phyloP scores from a whole-genome alignment of 768 basidiomycete genomes.

The Stropharia rugosoannulata region DNA sequence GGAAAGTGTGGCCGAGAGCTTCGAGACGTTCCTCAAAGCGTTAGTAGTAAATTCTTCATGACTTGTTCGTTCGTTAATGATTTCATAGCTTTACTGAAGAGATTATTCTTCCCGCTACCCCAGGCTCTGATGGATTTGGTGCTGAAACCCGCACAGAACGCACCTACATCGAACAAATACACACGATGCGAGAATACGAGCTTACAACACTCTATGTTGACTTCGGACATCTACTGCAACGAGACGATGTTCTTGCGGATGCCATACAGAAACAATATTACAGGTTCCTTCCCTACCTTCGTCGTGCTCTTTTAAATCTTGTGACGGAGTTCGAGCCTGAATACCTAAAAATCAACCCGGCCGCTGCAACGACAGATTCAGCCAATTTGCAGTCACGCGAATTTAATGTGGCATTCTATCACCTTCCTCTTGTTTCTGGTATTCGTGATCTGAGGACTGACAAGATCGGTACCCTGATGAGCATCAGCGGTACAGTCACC shows the following conservation, averaged over 20 bases:
- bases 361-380: conserved; percentile 83
- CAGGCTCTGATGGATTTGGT: conserved; percentile 67
- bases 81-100: conserved; percentile 76
- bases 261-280: conserved; percentile 96
- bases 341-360: conserved; percentile 93
- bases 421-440: conserved; percentile 89
- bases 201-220: conserved; percentile 97
- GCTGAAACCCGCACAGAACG: conserved; percentile 58
- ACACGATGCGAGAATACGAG: conserved; percentile 92
- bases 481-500: conserved; percentile 96
- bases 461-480: conserved; percentile 91
- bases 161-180: conserved; percentile 90
- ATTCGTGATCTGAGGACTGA: conserved; percentile 93
- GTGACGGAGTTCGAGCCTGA: conserved; percentile 89
- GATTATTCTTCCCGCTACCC: conserved; percentile 76
- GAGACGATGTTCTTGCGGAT: conserved; percentile 90
- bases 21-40: conserved; percentile 91
- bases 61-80: conserved; percentile 11
- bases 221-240: conserved; percentile 84
- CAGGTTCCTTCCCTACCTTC: conserved; percentile 92
- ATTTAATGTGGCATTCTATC: conserved; percentile 94
- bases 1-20: conserved; percentile 90
- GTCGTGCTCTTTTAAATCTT: conserved; percentile 86
- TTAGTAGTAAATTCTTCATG: conserved; percentile 36
- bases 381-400: conserved; percentile 89